These are phyloP conservation scores for Fusarium sp. DNA, from an alignment of 2,329 filamentous ascomycete species.

Conservation along the genomic window DNA sequence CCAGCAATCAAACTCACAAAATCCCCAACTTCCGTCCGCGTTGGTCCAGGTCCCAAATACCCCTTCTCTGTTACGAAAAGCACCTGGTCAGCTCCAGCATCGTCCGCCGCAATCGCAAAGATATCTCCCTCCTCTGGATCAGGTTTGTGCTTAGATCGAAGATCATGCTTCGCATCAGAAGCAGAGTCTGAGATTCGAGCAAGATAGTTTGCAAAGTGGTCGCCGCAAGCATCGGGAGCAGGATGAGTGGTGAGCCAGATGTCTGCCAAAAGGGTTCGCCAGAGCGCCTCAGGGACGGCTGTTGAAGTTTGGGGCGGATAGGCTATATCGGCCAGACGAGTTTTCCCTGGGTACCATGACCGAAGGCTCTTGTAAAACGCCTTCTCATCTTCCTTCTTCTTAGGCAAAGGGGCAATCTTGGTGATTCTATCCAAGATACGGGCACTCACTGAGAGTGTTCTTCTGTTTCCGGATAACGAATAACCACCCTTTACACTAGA, in stretches of 20 bases:
- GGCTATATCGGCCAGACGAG: not conserved
- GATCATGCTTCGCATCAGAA: not conserved
- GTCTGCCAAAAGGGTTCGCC: not conserved
- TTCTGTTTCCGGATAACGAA: not conserved
- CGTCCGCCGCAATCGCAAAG: constrained; percentile 4
- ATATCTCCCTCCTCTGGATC: constrained; percentile 5
- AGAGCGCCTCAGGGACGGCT: not conserved
- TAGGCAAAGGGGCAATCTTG: not conserved
- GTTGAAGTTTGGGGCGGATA: not conserved
- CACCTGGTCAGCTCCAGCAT: not conserved
- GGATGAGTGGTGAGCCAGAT: constrained; percentile 15
- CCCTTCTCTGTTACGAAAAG: not conserved
- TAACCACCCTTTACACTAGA: not conserved
- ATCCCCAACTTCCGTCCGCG: not conserved
- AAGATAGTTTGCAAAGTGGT: constrained; percentile 4
- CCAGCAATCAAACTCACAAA: not conserved
- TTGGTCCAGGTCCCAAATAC: not conserved
- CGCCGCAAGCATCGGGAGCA: not conserved
- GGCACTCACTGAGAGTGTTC: not conserved
- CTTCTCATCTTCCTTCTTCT: not conserved
- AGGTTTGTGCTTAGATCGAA: not conserved
- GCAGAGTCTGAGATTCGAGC: not conserved
- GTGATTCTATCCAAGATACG: not conserved
- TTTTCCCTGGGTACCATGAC: constrained; percentile 1
- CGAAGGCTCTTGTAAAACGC: not conserved